Conservation (phyloP, 257 asterid species). For the Lavandula angustifolia region DNA sequence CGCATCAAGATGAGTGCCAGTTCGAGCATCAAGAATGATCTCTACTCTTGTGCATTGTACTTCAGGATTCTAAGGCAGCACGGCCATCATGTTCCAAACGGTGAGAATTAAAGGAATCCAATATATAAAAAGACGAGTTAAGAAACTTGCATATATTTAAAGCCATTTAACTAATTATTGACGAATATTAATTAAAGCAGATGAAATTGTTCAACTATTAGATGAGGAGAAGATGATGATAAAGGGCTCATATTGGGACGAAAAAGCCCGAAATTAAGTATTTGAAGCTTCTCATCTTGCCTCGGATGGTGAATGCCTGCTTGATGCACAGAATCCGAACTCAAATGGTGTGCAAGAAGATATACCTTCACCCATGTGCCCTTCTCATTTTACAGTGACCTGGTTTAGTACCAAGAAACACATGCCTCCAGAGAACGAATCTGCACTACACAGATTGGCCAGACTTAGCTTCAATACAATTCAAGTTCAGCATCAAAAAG, state of each 20-base stretch:
- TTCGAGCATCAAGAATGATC: conserved; percentile 4
- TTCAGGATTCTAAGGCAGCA: conserved; percentile 57
- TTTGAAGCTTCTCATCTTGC: conserved; percentile 56
- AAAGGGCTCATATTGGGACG: conserved; percentile 1
- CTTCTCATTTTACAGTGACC: conserved; percentile 45
- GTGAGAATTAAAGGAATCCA: conserved; percentile 21
- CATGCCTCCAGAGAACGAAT: conserved; percentile 17
- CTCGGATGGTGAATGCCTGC: conserved; percentile 37
- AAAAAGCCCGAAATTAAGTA: conserved; percentile 38
- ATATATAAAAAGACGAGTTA: too few species aligned
- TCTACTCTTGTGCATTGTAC: conserved; percentile 39
- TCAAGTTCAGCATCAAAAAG: conserved; percentile 58
- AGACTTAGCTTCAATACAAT: conserved; percentile 57
- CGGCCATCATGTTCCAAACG: conserved; percentile 56
- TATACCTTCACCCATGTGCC: conserved; percentile 20
- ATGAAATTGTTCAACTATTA: conserved; percentile 33
- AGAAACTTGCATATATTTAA: background rate
- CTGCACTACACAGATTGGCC: conserved; percentile 42
- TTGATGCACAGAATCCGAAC: too few species aligned
- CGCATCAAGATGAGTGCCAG: conserved; percentile 6
- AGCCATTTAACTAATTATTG: background rate
- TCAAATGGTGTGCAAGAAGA: background rate
- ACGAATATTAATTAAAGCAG: conserved; percentile 28
- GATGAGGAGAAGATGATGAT: conserved; percentile 33
- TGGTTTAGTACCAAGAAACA: conserved; percentile 56